Evolutionary conservation across 2,329 filamentous ascomycete genomes (phyloP).

Genomic region (Aurifilum marmelostoma): DNA sequence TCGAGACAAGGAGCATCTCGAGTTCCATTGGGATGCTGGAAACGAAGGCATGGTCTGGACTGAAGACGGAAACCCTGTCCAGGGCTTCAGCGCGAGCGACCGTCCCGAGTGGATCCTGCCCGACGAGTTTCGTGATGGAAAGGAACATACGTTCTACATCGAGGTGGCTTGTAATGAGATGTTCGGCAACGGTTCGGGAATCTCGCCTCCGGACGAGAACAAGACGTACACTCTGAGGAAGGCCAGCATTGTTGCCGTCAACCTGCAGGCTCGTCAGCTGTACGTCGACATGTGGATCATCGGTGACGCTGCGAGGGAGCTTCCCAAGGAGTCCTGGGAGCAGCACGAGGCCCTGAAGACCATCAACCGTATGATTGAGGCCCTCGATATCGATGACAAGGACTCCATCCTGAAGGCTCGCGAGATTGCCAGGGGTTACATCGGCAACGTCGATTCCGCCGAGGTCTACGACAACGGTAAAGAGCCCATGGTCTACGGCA

Average conservation of each 20-base stretch:
- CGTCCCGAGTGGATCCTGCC: slow-evolving; percentile 91
- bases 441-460: slow-evolving; percentile 81
- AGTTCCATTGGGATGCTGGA: slow-evolving; percentile 94
- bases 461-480: slow-evolving; percentile 81
- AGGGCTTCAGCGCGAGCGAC: slow-evolving; percentile 90
- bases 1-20: slow-evolving; percentile 76
- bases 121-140: slow-evolving; percentile 77
- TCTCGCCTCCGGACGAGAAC: slow-evolving; percentile 87
- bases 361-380: slow-evolving; percentile 86
- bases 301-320: slow-evolving; percentile 87
- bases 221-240: slow-evolving; percentile 75
- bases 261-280: slow-evolving; percentile 79
- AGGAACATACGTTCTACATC: slow-evolving; percentile 88
- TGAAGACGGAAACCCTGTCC: slow-evolving; percentile 83
- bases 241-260: slow-evolving; percentile 88
- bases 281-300: slow-evolving; percentile 97
- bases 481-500: slow-evolving; percentile 78
- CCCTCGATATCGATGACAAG: slow-evolving; percentile 79
- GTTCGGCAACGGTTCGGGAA: slow-evolving; percentile 91
- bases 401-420: slow-evolving; percentile 79
- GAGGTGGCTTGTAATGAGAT: slow-evolving; percentile 99
- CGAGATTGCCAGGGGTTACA: slow-evolving; percentile 79
- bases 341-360: slow-evolving; percentile 83
- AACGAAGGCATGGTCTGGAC: slow-evolving; percentile 96
- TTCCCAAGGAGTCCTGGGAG: slow-evolving; percentile 85